Evolutionary conservation across 139 green algal species (phyloP).

Genomic region (Ulvella scutata): DNA sequence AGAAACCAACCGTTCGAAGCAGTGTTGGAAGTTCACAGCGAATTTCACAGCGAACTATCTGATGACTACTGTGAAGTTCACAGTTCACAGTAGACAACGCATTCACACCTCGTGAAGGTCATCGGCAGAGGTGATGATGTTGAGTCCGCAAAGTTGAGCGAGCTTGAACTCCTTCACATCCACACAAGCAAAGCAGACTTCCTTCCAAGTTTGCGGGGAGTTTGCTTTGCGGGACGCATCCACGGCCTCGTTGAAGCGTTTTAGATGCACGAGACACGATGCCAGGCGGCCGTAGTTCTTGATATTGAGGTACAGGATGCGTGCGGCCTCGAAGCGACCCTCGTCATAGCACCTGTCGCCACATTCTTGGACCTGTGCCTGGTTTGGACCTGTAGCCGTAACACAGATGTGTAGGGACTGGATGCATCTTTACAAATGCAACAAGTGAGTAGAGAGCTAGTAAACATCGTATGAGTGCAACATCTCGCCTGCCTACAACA

Average conservation of each 20-base stretch:
- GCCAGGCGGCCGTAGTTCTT: conserved; percentile 90
- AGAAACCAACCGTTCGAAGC: no score
- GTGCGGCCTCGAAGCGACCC: conserved; percentile 84
- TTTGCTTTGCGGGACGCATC: conserved; percentile 96
- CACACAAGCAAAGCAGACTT: conserved; percentile 94
- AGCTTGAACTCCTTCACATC: conserved; percentile 90
- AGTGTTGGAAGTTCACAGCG: no score
- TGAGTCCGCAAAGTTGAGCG: conserved; percentile 93
- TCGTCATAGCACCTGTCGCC: conserved; percentile 51
- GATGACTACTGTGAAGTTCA: no score
- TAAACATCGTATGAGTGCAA: neutral
- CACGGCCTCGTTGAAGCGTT: conserved; percentile 71
- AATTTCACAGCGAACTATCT: no score
- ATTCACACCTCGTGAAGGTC: conserved; percentile 82
- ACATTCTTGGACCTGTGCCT: conserved; percentile 9
- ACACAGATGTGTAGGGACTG: neutral
- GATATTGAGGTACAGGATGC: conserved; percentile 81
- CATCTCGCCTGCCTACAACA: neutral
- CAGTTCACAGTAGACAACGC: neutral
- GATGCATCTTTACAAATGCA: neutral
- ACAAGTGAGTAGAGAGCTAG: no score
- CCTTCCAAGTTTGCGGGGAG: conserved; percentile 86
- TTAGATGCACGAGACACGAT: conserved; percentile 76
- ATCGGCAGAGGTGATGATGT: conserved; percentile 98
- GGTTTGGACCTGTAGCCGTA: neutral